These are phyloP conservation scores for Fusarium compactum DNA, from an alignment of 2,329 filamentous ascomycete genomes.

Conservation along the genomic window DNA sequence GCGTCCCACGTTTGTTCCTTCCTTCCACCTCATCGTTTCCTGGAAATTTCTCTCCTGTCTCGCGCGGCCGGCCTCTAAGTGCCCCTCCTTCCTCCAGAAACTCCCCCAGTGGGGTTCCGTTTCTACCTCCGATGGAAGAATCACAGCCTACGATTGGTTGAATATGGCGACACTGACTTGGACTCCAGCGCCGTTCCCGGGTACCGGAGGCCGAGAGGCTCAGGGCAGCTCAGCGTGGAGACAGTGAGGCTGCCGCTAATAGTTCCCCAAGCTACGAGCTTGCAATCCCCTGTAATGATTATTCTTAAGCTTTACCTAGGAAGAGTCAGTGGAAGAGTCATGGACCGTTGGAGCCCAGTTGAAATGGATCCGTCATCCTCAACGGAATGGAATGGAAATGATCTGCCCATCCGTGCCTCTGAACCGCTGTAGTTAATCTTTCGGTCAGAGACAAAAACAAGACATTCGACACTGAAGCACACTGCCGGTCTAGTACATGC, in stretches of 20 bases:
- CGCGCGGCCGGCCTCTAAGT: slow-evolving; percentile 23
- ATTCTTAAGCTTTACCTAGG: slow-evolving; percentile 10
- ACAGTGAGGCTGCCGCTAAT: slow-evolving; percentile 23
- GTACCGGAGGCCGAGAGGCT: slow-evolving; percentile 42
- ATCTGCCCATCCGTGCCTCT: slow-evolving; percentile 4
- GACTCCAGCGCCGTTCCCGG: slow-evolving; percentile 44
- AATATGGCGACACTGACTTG: slow-evolving; percentile 6
- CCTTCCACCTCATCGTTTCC: slow-evolving; percentile 15
- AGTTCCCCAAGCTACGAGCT: slow-evolving; percentile 13
- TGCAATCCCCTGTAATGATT: neutral
- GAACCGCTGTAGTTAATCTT: neutral
- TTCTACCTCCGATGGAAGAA: slow-evolving; percentile 40
- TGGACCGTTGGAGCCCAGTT: slow-evolving; percentile 10
- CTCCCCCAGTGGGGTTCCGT: slow-evolving; percentile 39
- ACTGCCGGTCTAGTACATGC: slow-evolving; percentile 1
- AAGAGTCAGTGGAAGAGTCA: slow-evolving; percentile 21
- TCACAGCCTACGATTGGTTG: slow-evolving; percentile 33
- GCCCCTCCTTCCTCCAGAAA: slow-evolving; percentile 35
- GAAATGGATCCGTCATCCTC: neutral
- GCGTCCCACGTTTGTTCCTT: slow-evolving; percentile 29
- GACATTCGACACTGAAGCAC: neutral
- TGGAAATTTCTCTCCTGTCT: slow-evolving; percentile 40
- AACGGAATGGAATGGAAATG: neutral
- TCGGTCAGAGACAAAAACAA: slow-evolving; percentile 12
- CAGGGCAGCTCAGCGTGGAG: slow-evolving; percentile 24